Evolutionary conservation across 1,139 yeast genomes (phyloP), one percentile per base, ranked within the genome.

Genomic region (Diutina siamensis): DNA sequence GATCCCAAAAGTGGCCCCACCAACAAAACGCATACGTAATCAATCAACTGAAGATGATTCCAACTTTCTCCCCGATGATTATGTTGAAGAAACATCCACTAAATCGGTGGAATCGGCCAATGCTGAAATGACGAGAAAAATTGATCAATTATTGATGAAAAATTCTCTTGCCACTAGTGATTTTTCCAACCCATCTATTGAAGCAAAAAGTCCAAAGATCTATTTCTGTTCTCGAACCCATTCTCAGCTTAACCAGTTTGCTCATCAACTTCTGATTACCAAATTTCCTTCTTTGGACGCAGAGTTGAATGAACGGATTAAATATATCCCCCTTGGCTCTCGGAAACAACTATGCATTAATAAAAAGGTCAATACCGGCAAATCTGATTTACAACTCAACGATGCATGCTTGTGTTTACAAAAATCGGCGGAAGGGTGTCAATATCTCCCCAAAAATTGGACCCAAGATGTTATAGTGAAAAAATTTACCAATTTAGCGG

Each of bases 201-300:
- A 35, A n/a, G 22, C 18, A 7, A 35, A 20, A 7, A 12, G 9
- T 15, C 56, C 69, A 0, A 78, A 78, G 53, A 63, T 68, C 0
- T 76, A 64, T 52, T 88, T 80, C 57, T 72, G 95, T 0, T 87
- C 97, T 1, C 67, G 98, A 59, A 89, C 98, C 0, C 97, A 89
- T 57, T 86, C 97, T 0, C 98, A 89, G 57, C 64, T 89, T 47
- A 72, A 72, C 44, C 98, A 89, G 56, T 85, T 89, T 57, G 77
- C 89, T 0, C 75, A 78, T 20, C 97, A 92, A 54, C 62, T 89
- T 44, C 61, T 69, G 35, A 57, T 83, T 33, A 78, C 95, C 0
- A 51, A 61, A 0, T 83, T 87, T 50, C 82, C 84, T 1, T 73
- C 94, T 0, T 74, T 88, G 0, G 66, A 77, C 49, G 63, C 60